Conservation (phyloP, 768 basidiomycete species). For the Lactarius sanguifluus region DNA sequence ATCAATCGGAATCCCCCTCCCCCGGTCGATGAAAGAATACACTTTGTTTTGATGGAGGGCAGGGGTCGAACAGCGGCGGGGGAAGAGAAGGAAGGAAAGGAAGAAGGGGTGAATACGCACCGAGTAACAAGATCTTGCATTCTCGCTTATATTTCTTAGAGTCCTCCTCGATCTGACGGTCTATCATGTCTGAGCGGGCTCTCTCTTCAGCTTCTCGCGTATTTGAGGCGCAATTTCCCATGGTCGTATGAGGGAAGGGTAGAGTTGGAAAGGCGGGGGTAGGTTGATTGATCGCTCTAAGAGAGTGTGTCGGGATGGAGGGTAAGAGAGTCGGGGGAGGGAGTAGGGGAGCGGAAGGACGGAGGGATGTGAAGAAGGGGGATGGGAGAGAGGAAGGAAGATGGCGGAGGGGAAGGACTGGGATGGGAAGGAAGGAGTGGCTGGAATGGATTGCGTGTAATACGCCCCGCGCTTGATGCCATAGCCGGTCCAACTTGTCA, state of each 20-base stretch:
- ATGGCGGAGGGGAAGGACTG: background rate
- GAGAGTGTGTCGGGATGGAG: background rate
- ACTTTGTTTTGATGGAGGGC: background rate
- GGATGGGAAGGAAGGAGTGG: background rate
- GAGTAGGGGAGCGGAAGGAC: background rate
- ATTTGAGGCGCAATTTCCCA: conserved; percentile 71
- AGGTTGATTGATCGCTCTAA: background rate
- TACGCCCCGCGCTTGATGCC: background rate
- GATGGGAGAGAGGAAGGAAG: background rate
- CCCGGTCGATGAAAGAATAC: background rate
- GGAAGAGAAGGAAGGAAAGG: background rate
- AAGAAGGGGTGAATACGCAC: conserved; percentile 43
- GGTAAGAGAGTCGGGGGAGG: background rate
- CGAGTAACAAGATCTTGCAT: conserved; percentile 91
- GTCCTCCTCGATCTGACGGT: conserved; percentile 85
- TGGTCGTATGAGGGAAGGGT: conserved; percentile 30
- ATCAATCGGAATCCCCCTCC: background rate
- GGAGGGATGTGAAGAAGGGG: background rate
- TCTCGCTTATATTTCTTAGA: conserved; percentile 77
- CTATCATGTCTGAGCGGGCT: conserved; percentile 70
- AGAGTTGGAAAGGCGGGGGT: background rate
- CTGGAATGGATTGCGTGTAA: background rate
- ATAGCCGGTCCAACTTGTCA: conserved; percentile 1
- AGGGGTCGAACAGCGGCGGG: background rate
- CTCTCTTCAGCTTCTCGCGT: conserved; percentile 55